A percentile compares a stretch with the other conserved stretches of the same genome.
phyloP scores from a whole-genome alignment of 2,329 filamentous ascomycete species.

The Beauveria sp. region DNA sequence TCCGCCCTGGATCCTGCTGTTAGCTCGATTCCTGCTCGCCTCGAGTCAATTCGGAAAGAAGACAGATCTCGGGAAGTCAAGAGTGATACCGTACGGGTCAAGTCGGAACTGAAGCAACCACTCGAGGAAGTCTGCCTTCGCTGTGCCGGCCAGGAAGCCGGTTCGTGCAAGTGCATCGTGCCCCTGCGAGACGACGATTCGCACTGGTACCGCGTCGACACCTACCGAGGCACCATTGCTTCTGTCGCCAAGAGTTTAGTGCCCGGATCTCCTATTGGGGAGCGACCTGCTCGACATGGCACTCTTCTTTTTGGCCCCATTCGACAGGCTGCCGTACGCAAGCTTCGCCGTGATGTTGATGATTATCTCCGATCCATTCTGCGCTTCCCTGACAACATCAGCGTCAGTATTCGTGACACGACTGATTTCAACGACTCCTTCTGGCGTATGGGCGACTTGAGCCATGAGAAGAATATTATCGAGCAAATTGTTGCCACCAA shows the following conservation, averaged over 20 bases:
- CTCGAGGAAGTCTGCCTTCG: background rate
- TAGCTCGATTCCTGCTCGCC: background rate
- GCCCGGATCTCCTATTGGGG: background rate
- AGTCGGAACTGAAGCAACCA: background rate
- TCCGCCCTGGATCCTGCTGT: background rate
- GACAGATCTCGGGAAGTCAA: background rate
- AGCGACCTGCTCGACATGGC: background rate
- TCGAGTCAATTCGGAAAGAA: background rate
- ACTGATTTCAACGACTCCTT: slow-evolving; percentile 9
- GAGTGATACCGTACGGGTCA: background rate
- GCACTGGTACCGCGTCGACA: slow-evolving; percentile 6
- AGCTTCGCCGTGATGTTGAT: slow-evolving; percentile 5
- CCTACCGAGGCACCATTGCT: slow-evolving; percentile 5
- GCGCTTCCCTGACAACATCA: slow-evolving; percentile 4
- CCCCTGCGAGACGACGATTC: slow-evolving; percentile 5
- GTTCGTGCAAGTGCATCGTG: slow-evolving; percentile 1
- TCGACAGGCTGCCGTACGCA: background rate
- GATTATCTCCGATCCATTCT: slow-evolving; percentile 1
- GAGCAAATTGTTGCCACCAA: slow-evolving; percentile 2
- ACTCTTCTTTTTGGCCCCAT: background rate
- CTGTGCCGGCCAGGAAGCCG: background rate
- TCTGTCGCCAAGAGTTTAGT: slow-evolving; percentile 8
- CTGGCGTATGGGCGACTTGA: slow-evolving; percentile 8
- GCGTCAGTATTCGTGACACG: slow-evolving; percentile 1
- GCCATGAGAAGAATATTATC: slow-evolving; percentile 4